Conservation (phyloP, 1,139 yeast species). For the Yamadazyma diospyri region DNA sequence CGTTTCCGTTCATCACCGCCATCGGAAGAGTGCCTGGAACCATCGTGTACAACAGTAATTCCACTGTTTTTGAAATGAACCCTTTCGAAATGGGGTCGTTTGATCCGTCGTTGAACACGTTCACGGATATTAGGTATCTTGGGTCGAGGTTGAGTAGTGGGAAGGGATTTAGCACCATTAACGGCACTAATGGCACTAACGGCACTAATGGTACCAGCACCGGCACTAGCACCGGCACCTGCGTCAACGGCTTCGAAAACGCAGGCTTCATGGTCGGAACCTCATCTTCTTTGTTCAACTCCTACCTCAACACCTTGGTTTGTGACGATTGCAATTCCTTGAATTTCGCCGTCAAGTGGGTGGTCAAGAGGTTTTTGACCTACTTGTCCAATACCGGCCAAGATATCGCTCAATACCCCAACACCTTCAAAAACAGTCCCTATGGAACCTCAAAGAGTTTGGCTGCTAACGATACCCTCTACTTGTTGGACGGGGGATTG, state of each 20-base stretch:
- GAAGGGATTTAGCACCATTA: slow-evolving; percentile 14
- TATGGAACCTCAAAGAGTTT: slow-evolving; percentile 30
- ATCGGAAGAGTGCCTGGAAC: slow-evolving; percentile 37
- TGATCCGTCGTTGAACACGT: slow-evolving; percentile 37
- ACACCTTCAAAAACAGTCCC: slow-evolving; percentile 48
- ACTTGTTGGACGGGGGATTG: slow-evolving; percentile 41
- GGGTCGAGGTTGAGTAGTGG: slow-evolving; percentile 32
- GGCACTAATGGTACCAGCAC: slow-evolving; percentile 28
- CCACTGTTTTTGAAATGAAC: slow-evolving; percentile 39
- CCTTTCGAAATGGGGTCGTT: slow-evolving; percentile 45
- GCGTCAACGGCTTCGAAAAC: slow-evolving; percentile 71
- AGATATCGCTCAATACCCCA: slow-evolving; percentile 47
- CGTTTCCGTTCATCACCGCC: slow-evolving; percentile 37
- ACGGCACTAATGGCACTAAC: slow-evolving; percentile 47
- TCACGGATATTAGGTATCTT: slow-evolving; percentile 34
- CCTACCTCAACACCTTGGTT: slow-evolving; percentile 58
- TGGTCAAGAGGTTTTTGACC: slow-evolving; percentile 42
- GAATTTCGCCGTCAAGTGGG: slow-evolving; percentile 43
- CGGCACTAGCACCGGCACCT: slow-evolving; percentile 21
- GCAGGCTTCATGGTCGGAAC: slow-evolving; percentile 77
- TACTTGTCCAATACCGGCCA: slow-evolving; percentile 38
- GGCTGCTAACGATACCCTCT: slow-evolving; percentile 29
- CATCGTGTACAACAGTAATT: slow-evolving; percentile 27
- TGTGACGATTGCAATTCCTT: slow-evolving; percentile 40
- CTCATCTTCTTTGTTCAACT: slow-evolving; percentile 75